phyloP scores from a whole-genome alignment of 2,329 filamentous ascomycete species.

The Hirsutella minnesotensis region DNA sequence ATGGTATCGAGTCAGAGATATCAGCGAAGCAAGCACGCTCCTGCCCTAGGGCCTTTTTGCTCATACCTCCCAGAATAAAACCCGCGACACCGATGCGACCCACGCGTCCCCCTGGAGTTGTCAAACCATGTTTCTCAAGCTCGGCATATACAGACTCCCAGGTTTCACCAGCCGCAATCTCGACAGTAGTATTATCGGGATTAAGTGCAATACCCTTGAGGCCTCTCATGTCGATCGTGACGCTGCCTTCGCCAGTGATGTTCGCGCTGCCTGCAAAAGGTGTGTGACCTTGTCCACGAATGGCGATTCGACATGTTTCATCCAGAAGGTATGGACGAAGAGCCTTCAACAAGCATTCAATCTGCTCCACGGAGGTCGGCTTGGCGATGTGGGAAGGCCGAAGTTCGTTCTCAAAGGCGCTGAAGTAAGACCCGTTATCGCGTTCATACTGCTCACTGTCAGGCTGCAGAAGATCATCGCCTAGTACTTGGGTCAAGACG shows the following conservation, averaged over 20 bases:
- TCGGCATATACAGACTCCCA: conserved; percentile 26
- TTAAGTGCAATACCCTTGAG: conserved; percentile 21
- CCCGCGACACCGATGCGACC: conserved; percentile 23
- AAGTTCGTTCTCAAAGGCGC: conserved; percentile 1
- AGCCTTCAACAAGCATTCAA: conserved; percentile 7
- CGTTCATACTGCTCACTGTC: not conserved
- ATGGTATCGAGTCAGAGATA: no score
- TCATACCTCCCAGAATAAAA: conserved; percentile 17
- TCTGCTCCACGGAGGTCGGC: conserved; percentile 5
- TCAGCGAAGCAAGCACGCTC: conserved; percentile 4
- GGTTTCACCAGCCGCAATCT: conserved; percentile 23
- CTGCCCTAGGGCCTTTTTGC: conserved; percentile 26
- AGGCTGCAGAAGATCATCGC: not conserved
- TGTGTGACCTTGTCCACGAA: conserved; percentile 33
- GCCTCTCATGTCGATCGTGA: conserved; percentile 23
- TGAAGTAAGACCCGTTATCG: not conserved
- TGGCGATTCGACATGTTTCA: conserved; percentile 13
- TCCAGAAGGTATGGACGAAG: not conserved
- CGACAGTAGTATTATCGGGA: conserved; percentile 15
- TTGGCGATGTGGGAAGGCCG: conserved; percentile 4
- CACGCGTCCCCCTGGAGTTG: conserved; percentile 17
- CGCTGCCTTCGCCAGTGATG: conserved; percentile 14
- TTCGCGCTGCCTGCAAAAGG: conserved; percentile 26
- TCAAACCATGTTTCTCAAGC: conserved; percentile 19
- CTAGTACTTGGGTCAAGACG: not conserved